Evolutionary conservation across 225 moss, liverwort and hornwort species (phyloP).

Genomic region (Lunularia cruciata): DNA sequence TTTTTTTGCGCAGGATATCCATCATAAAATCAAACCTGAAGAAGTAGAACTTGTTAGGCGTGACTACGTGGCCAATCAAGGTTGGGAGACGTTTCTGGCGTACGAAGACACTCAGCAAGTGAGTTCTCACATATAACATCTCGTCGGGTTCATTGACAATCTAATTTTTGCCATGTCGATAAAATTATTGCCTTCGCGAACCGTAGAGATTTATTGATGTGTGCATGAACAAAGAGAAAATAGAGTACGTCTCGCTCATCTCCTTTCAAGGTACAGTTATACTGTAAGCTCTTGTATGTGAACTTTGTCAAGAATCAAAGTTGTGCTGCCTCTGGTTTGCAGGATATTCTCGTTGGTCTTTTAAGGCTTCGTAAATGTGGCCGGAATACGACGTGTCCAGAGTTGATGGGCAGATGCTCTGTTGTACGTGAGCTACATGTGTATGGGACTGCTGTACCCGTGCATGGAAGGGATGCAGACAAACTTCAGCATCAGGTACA

Average conservation of each 20-base stretch:
- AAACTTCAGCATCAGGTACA: slow-evolving; percentile 97
- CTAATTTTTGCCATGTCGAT: too few species aligned
- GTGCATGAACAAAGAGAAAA: too few species aligned
- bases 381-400: slow-evolving; percentile 79
- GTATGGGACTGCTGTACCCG: slow-evolving; percentile 96
- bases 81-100: slow-evolving; percentile 96
- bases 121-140: too few species aligned
- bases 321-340: background rate
- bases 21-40: slow-evolving; percentile 94
- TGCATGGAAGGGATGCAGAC: slow-evolving; percentile 89
- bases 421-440: slow-evolving; percentile 99
- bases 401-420: slow-evolving; percentile 86
- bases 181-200: too few species aligned
- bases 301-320: too few species aligned
- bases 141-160: too few species aligned
- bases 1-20: slow-evolving; percentile 69
- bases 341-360: slow-evolving; percentile 98
- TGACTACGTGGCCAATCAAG: slow-evolving; percentile 95
- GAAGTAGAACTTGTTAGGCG: slow-evolving; percentile 99
- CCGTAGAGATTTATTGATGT: too few species aligned
- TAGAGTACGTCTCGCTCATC: too few species aligned
- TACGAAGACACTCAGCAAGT: slow-evolving; percentile 97
- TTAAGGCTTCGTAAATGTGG: slow-evolving; percentile 89
- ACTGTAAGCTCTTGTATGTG: background rate
- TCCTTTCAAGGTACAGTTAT: background rate